Conservation (phyloP, 495 filamentous ascomycete genomes). For the Extremus antarcticus region DNA sequence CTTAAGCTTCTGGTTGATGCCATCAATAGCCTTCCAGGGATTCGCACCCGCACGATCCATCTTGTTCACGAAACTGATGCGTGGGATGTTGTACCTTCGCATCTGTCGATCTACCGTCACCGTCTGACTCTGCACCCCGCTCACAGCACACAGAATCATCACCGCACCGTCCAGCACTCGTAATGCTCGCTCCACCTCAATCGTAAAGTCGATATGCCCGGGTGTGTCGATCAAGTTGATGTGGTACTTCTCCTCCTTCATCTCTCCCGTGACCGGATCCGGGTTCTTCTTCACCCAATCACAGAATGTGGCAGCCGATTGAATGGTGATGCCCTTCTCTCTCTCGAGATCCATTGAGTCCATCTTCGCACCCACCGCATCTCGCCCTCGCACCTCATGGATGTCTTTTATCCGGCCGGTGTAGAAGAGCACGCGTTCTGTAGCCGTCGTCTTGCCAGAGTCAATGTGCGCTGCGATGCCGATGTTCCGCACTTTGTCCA, state of each 20-base stretch:
- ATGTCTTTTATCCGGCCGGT: slow-evolving; percentile 94
- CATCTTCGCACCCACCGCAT: slow-evolving; percentile 97
- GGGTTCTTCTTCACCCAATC: slow-evolving; percentile 81
- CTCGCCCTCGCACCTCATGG: slow-evolving; percentile 93
- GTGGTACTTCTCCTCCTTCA: slow-evolving; percentile 78
- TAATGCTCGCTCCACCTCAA: slow-evolving; percentile 94
- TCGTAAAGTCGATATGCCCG: slow-evolving; percentile 98
- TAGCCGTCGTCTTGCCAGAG: slow-evolving; percentile 94
- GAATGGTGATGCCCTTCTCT: slow-evolving; percentile 98
- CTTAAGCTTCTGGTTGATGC: slow-evolving; percentile 92
- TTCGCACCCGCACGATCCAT: slow-evolving; percentile 99
- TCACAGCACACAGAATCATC: slow-evolving; percentile 97
- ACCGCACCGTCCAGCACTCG: slow-evolving; percentile 94
- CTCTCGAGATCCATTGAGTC: slow-evolving; percentile 98
- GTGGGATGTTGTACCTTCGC: slow-evolving; percentile 92
- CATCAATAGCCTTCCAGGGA: slow-evolving; percentile 92
- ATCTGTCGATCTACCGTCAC: slow-evolving; percentile 98
- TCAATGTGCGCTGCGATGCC: slow-evolving; percentile 99
- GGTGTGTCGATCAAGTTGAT: slow-evolving; percentile 99
- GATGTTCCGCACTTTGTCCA: slow-evolving; percentile 83
- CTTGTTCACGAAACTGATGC: slow-evolving; percentile 97
- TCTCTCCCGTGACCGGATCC: slow-evolving; percentile 41
- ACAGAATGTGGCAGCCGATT: slow-evolving; percentile 95
- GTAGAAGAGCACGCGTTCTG: slow-evolving; percentile 96
- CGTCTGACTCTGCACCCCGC: slow-evolving; percentile 93